phyloP scores from a whole-genome alignment of 257 asterid genomes.

The Capsicum baccatum region DNA sequence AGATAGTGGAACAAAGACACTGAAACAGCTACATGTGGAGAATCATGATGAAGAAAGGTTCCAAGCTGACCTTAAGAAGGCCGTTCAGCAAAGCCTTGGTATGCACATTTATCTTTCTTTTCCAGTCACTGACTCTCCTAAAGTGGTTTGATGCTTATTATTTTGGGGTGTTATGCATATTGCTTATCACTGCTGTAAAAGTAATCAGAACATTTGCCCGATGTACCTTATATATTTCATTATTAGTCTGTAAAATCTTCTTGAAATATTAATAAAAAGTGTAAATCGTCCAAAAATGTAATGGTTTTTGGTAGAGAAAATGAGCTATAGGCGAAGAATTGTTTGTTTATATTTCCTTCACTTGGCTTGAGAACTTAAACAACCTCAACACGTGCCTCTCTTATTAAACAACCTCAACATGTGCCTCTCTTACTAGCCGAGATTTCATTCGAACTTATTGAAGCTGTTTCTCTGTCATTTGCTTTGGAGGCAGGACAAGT shows the following conservation, averaged over 20 bases:
- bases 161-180: constrained; percentile 5
- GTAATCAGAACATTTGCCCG: constrained; percentile 21
- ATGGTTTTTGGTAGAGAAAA: neutral
- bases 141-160: neutral
- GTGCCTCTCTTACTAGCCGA: neutral
- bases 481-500: neutral
- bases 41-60: constrained; percentile 93
- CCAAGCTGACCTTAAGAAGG: constrained; percentile 89
- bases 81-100: constrained; percentile 94
- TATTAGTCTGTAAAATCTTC: constrained; percentile 28
- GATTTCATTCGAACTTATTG: constrained; percentile 11
- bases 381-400: constrained; percentile 20
- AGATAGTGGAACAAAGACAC: constrained; percentile 66
- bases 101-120: constrained; percentile 31
- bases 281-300: neutral
- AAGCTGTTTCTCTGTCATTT: constrained; percentile 7
- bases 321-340: neutral
- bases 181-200: neutral
- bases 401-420: constrained; percentile 19
- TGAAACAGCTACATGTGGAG: constrained; percentile 75
- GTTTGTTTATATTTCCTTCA: neutral
- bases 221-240: constrained; percentile 19
- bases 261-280: neutral
- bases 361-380: constrained; percentile 19
- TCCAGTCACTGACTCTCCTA: constrained; percentile 3